Base-by-base conservation (phyloP, 2,329 filamentous ascomycete species). In the Penicillium freii region DNA sequence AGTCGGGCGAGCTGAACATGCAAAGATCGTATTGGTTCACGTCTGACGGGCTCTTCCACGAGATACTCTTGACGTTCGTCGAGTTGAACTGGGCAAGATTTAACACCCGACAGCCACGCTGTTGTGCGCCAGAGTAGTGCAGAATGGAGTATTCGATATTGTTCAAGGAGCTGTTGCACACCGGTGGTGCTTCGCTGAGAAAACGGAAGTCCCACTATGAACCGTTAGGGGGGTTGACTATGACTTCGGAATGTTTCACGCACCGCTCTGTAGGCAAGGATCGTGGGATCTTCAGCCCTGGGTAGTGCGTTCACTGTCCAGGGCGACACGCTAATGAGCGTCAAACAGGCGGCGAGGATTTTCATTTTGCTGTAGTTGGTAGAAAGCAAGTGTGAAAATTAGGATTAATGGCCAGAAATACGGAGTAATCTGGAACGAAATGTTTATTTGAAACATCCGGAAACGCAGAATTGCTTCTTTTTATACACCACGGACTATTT, bases 191-290 rank as follows among this genome's bases (percentile, higher is more conserved):
- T 21, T 66, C 66, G 47, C 60, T 64, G 49, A 73, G 67, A 29
- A 73, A 65, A 49, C 64, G 68, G 40, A 74, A 61, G 45, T 70
- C 66, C 68, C 68, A 70, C 68, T 69, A 25, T 15, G 6, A 31
- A 56, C 19, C 10, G 23, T 50, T 27, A 58, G 52, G 46, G 11
- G 38, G 55, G 19, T 43, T 46, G 6, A 11, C 10, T n/a, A 1
- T 5, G 9, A 23, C 10, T 31, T 19, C n/a, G 13, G 0, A 10
- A 9, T 17, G 9, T 39, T 47, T 13, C 21, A 25, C 64, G 8
- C 58, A 69, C 67, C 25, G 60, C 65, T 61, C 58, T 56, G 21
- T 60, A 63, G 17, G 48, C 57, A 39, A 67, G 66, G 19, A 46
- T 45, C 2, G 59, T 58, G 13, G 48, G 43, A 1, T 48, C 29